Percentiles rank a stretch among this genome's conserved stretches.
Evolutionary conservation across 805 yeast genomes (phyloP).

Genomic region (Ogataea thermomethanolica): DNA sequence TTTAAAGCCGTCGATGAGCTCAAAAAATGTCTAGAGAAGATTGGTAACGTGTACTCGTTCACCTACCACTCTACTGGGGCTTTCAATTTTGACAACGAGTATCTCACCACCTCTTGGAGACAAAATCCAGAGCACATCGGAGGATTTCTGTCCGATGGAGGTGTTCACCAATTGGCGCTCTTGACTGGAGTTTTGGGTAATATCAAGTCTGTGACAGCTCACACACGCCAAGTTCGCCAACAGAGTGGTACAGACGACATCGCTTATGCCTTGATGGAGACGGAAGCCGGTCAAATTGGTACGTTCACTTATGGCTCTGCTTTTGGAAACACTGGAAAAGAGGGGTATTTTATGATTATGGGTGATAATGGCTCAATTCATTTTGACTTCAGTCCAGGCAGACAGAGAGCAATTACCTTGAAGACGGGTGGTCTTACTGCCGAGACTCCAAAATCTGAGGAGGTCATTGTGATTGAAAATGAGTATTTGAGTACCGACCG

Average conservation of each 20-base stretch:
- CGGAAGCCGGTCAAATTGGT: constrained; percentile 65
- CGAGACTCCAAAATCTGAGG: constrained; percentile 42
- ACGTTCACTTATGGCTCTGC: constrained; percentile 85
- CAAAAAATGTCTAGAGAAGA: constrained; percentile 56
- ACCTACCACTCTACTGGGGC: constrained; percentile 74
- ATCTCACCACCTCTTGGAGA: constrained; percentile 79
- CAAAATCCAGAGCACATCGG: constrained; percentile 88
- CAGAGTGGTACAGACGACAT: constrained; percentile 82
- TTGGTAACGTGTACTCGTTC: constrained; percentile 71
- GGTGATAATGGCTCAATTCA: constrained; percentile 77
- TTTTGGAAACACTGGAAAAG: constrained; percentile 76
- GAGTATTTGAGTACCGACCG: constrained; percentile 39
- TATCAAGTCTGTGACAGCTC: constrained; percentile 67
- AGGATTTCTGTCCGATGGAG: constrained; percentile 91
- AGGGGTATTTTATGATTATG: constrained; percentile 61
- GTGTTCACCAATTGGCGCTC: constrained; percentile 91
- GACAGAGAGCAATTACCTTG: constrained; percentile 37
- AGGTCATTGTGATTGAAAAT: constrained; percentile 39
- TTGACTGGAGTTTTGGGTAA: constrained; percentile 79
- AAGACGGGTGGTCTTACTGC: constrained; percentile 51
- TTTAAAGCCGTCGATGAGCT: constrained; percentile 55
- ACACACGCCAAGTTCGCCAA: constrained; percentile 71
- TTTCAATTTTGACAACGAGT: constrained; percentile 57
- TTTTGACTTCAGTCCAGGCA: constrained; percentile 60
- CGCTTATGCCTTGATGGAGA: constrained; percentile 63